Percentiles rank a stretch among this genome's conserved stretches.
Conservation (phyloP, 208 protist species). For the Acanthamoeba triangularis region DNA sequence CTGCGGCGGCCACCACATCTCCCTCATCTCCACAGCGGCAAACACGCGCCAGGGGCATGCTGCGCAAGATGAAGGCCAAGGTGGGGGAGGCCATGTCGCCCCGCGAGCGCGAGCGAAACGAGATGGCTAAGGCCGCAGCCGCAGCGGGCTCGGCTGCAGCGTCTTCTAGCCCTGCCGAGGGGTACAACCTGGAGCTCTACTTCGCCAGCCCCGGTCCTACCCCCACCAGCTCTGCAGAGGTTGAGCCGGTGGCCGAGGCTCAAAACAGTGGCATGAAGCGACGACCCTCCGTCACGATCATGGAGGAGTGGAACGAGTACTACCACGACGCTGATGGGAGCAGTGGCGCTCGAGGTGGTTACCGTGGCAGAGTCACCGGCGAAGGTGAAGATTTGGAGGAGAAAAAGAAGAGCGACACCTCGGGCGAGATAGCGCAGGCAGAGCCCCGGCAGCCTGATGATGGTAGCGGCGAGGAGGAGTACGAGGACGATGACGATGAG, state of each 20-base stretch:
- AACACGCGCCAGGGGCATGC: neutral
- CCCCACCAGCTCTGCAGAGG: neutral
- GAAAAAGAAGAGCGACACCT: neutral
- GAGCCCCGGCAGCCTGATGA: no score
- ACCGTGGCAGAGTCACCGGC: no score
- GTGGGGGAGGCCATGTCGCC: slow-evolving; percentile 2
- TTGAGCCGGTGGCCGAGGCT: neutral
- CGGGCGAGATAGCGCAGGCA: no score
- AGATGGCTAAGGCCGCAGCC: no score
- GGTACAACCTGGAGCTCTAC: no score
- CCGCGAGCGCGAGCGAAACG: neutral
- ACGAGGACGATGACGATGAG: neutral
- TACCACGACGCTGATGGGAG: no score
- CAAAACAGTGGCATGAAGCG: neutral
- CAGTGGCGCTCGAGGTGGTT: neutral
- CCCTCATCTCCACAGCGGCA: neutral
- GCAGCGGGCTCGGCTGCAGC: no score
- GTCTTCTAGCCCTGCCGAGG: no score
- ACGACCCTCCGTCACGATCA: neutral
- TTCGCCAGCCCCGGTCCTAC: no score
- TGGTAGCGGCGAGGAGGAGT: neutral
- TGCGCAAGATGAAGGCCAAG: slow-evolving; percentile 51
- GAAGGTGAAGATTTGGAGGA: neutral
- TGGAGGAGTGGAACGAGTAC: neutral
- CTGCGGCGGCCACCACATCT: neutral